A percentile compares a stretch with the other conserved stretches of the same genome.
Evolutionary conservation across 2,329 filamentous ascomycete species (phyloP).

Genomic region (Penicillium janthinellum): DNA sequence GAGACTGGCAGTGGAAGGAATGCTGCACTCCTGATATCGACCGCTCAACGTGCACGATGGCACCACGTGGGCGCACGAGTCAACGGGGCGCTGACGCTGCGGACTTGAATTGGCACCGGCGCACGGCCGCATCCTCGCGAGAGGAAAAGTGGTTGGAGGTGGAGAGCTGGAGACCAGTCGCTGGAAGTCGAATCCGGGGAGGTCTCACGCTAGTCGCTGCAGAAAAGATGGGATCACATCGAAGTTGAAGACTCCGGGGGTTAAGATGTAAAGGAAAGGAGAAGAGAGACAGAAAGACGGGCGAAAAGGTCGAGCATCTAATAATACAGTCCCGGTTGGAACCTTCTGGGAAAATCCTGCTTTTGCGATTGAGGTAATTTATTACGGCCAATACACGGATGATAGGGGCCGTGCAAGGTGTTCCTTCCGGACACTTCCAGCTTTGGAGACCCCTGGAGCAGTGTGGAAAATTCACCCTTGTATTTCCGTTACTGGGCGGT

Average conservation of each 20-base stretch:
- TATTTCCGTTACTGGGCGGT: neutral
- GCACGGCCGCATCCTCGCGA: constrained; percentile 34
- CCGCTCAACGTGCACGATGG: constrained; percentile 30
- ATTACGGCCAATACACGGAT: constrained; percentile 11
- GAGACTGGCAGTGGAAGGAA: constrained; percentile 12
- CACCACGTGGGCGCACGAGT: constrained; percentile 44
- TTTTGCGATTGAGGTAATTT: constrained; percentile 18
- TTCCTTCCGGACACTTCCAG: neutral
- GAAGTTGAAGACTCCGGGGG: neutral
- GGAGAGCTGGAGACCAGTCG: constrained; percentile 3
- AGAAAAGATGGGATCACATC: constrained; percentile 3
- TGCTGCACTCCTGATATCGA: constrained; percentile 20
- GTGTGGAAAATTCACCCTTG: neutral
- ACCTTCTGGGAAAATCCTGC: constrained; percentile 14
- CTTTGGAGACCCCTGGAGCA: neutral
- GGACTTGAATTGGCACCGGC: constrained; percentile 33
- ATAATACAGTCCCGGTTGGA: neutral
- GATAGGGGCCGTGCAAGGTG: neutral
- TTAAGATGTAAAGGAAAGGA: neutral
- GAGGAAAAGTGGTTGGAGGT: constrained; percentile 7
- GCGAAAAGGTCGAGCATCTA: neutral
- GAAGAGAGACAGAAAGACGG: neutral
- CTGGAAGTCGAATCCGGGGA: constrained; percentile 4
- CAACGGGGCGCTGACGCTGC: constrained; percentile 37
- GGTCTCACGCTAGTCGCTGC: constrained; percentile 1